Base-by-base conservation (phyloP, 1,284 basidiomycete species). In the Ustilago bromivora region DNA sequence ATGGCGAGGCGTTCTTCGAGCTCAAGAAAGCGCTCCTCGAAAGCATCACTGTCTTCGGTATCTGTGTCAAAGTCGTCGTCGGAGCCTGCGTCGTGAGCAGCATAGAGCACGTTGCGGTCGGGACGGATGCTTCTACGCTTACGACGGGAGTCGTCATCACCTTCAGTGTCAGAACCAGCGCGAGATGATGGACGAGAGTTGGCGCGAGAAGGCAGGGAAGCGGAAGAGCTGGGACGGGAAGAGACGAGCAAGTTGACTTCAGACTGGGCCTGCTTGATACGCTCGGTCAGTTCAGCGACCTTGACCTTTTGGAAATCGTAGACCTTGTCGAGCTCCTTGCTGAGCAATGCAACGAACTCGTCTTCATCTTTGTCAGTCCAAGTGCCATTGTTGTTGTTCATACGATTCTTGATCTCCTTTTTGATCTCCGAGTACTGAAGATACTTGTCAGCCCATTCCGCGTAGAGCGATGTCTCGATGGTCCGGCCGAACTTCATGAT, bases 1-100 rank as follows among this genome's bases (percentile, higher is more conserved):
- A 91, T 93, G 0, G 96, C 96, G 32, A 99, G 94, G 84, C 97
- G 94, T 84, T 98, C 96, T 87, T 99, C 96, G 38, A 99, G 89
- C 52, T 90, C 90, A 74, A 93, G 91, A 86, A 98, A 99, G 46
- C 92, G 90, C 75, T 95, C 94, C 84, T 98, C 96, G 31, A 93
- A 90, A 19, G 92, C 78, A 63, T 93, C 93, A 49, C 91, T 89
- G 53, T 92, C 92, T 71, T 92, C 90, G 23, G 88, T 89, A 55
- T 90, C 90, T 58, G 89, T 90, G 57, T 90, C 90, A 36, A 87
- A 85, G 57, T 90, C 90, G 56, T 86, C 87, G 57, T 87, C 87
- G 19, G 84, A 84, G 56, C 90, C 88, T 68, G 89, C 88, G 76
- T 89, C 88, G 54, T 88, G 88, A 36, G 88, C 88, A 10, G 84